These are phyloP conservation scores for Euptelea pleiosperma DNA, from an alignment of 164 flowering plant species.

Conservation along the genomic window DNA sequence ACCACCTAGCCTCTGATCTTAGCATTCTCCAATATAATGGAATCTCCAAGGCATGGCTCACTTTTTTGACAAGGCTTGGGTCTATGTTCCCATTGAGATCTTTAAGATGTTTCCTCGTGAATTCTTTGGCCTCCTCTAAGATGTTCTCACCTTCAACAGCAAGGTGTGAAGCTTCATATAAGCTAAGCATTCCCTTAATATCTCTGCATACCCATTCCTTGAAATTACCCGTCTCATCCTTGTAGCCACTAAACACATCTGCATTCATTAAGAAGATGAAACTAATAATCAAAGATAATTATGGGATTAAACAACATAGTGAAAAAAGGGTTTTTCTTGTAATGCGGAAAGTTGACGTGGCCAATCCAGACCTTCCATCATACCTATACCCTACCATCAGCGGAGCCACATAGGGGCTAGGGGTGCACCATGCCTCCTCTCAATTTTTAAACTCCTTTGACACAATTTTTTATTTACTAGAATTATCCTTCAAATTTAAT, in stretches of 20 bases:
- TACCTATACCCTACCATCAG: no score
- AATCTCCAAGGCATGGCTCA: constrained; percentile 7
- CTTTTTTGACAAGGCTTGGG: background rate
- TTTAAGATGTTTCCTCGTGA: constrained; percentile 1
- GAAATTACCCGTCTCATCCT: constrained; percentile 1
- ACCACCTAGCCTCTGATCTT: constrained; percentile 16
- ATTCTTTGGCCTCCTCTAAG: constrained; percentile 1
- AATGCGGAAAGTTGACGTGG: background rate
- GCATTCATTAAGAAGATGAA: background rate
- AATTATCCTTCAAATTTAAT: no score
- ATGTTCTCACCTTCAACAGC: constrained; percentile 3
- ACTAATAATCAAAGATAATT: background rate
- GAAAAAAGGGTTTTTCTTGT: background rate
- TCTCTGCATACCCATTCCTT: background rate
- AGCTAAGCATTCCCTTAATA: constrained; percentile 11
- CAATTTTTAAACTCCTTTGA: no score
- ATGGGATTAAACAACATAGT: background rate
- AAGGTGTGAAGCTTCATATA: constrained; percentile 15
- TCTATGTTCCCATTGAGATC: background rate
- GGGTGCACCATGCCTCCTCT: no score
- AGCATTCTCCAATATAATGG: constrained; percentile 11
- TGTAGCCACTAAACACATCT: constrained; percentile 6
- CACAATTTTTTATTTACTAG: no score
- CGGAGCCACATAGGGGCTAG: no score
- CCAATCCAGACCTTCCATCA: background rate